Percentiles rank a stretch among this genome's conserved stretches.
These are phyloP conservation scores for Leccinum broughii DNA, from an alignment of 768 basidiomycete genomes.

Conservation along the genomic window DNA sequence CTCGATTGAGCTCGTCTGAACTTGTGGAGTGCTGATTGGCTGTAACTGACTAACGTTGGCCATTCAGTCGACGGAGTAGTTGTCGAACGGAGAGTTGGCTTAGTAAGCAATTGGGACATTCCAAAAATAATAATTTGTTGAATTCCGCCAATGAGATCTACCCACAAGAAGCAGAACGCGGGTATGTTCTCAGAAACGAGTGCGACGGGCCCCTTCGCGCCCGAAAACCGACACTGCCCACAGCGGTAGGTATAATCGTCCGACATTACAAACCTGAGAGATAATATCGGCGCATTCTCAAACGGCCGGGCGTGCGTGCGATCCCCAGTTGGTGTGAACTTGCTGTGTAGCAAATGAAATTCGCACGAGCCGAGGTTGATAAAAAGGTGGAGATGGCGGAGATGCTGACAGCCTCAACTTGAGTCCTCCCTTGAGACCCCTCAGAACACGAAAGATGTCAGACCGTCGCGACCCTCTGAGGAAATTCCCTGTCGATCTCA, in stretches of 20 bases:
- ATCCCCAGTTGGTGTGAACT: neutral
- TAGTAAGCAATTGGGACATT: neutral
- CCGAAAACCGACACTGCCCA: too few species aligned
- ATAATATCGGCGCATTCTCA: neutral
- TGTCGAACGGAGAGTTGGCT: neutral
- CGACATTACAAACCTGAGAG: slow-evolving; percentile 2
- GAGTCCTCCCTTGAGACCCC: neutral
- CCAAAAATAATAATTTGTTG: too few species aligned
- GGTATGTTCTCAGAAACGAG: too few species aligned
- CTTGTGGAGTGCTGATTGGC: slow-evolving; percentile 20
- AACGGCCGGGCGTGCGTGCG: neutral
- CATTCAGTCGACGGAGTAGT: slow-evolving; percentile 12
- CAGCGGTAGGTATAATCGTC: too few species aligned
- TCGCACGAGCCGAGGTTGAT: slow-evolving; percentile 29
- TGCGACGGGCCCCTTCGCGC: too few species aligned
- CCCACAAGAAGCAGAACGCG: too few species aligned
- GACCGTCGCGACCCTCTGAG: slow-evolving; percentile 35
- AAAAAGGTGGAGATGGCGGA: slow-evolving; percentile 19
- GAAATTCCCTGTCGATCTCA: slow-evolving; percentile 77
- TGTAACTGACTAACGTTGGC: slow-evolving; percentile 36
- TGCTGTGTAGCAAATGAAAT: slow-evolving; percentile 12
- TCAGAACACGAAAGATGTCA: slow-evolving; percentile 33
- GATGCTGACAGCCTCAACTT: neutral
- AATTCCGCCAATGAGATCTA: too few species aligned
- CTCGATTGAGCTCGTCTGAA: slow-evolving; percentile 26